Evolutionary conservation across 768 basidiomycete genomes (phyloP), one percentile per base, ranked within the genome.

Genomic region (Paxillus involutus): DNA sequence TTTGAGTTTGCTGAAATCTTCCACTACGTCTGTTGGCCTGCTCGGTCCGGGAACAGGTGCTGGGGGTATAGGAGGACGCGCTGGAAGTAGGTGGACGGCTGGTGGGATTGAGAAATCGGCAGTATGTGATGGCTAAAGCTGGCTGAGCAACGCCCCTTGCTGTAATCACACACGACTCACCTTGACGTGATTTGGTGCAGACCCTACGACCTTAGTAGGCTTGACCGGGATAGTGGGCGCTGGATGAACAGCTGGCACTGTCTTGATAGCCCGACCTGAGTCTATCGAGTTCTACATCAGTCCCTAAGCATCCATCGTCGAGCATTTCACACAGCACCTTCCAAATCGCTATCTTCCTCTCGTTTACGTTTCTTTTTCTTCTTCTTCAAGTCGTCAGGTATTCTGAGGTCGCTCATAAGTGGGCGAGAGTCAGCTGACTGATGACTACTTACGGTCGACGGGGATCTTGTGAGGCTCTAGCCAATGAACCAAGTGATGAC

Each of bases 341-440:
- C 89, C 32, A 74, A 69, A 58, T 91, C 89, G 59, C 86, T 88
- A n/a, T 84, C 84, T 37, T 81, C 83, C 9, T 89, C 89, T 52
- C 87, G 81, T 78, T 88, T 90, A 70, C 90, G 88, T 66, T 91
- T 92, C 74, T 91, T 90, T 74, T 89, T 90, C 76, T 88, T 89
- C 72, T 82, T 88, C 75, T 86, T 88, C 29, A 75, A 56, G 44
- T 88, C 87, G 12, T 84, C 80, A 11, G 69, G 58, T 48, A 66
- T 47, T 51, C 72, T 76, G 45, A 17, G 36, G 17, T 1, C 33
- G 36, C 32, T 30, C 9, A 32, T 52, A 1, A 62, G 44, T 11
- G 13, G 19, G 16, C 26, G 33, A 11, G n/a, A 66, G 61, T 40
- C 71, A 71, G 36, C 19, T 41, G 26, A 39, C 42, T 32, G 51